Conservation (phyloP, 352 stramenopile genomes). For the Pythium dissotocum region DNA sequence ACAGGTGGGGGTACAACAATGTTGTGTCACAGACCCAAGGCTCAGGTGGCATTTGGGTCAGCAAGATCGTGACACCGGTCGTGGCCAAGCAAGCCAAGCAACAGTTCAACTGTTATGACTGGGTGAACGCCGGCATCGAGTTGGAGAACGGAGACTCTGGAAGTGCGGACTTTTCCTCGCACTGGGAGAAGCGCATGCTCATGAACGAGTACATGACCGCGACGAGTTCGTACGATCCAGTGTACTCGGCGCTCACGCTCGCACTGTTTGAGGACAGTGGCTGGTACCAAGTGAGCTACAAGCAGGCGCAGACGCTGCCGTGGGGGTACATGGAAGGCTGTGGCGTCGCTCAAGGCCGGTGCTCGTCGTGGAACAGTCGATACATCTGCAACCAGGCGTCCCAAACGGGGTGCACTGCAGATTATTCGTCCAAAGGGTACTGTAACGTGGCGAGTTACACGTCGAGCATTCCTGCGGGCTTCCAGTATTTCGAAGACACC, state of each 20-base stretch:
- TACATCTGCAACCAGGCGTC: conserved; percentile 58
- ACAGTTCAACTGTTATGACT: conserved; percentile 78
- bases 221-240: conserved; percentile 69
- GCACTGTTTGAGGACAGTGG: conserved; percentile 81
- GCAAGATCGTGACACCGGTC: conserved; percentile 75
- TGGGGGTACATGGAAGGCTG: conserved; percentile 82
- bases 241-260: conserved; percentile 73
- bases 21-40: conserved; percentile 52
- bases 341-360: conserved; percentile 52
- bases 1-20: conserved; percentile 62
- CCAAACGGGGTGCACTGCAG: conserved; percentile 57
- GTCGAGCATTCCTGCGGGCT: conserved; percentile 68
- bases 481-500: conserved; percentile 80
- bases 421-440: conserved; percentile 73
- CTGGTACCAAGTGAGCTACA: conserved; percentile 79
- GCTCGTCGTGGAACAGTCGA: conserved; percentile 66
- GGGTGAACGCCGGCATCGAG: conserved; percentile 58
- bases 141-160: conserved; percentile 74
- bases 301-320: conserved; percentile 50
- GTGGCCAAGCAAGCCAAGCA: conserved; percentile 67
- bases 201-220: conserved; percentile 88
- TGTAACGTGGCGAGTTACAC: conserved; percentile 72
- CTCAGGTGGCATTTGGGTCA: conserved; percentile 52
- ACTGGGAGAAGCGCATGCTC: conserved; percentile 83
- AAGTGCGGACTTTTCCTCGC: conserved; percentile 60